Evolutionary conservation across 805 yeast species (phyloP).

Genomic region (Lachancea dasiensis): DNA sequence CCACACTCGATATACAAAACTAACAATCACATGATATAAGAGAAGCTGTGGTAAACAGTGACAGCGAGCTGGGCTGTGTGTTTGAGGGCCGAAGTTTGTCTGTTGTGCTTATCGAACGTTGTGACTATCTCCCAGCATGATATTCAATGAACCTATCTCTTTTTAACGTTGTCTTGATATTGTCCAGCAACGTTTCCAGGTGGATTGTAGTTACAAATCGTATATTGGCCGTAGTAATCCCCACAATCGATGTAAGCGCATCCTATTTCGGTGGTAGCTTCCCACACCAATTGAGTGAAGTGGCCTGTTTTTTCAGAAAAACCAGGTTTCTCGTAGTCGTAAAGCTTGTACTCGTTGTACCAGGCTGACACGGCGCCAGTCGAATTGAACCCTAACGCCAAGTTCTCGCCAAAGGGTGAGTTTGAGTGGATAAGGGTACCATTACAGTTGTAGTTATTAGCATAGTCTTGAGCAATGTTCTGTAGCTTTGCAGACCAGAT

Average conservation of each 20-base stretch:
- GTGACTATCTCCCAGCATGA: too few species aligned
- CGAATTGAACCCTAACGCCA: conserved; percentile 63
- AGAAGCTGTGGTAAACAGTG: too few species aligned
- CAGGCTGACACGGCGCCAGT: conserved; percentile 65
- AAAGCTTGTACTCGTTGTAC: conserved; percentile 58
- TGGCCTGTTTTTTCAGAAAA: conserved; percentile 56
- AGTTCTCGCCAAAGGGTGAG: conserved; percentile 70
- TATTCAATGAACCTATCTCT: not conserved
- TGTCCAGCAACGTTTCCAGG: conserved; percentile 58
- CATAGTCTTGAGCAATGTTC: conserved; percentile 50
- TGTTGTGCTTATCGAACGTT: too few species aligned
- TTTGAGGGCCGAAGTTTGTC: too few species aligned
- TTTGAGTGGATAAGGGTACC: conserved; percentile 57
- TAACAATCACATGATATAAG: too few species aligned
- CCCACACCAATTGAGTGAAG: conserved; percentile 80
- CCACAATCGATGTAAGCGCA: conserved; percentile 64
- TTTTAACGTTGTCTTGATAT: conserved; percentile 33
- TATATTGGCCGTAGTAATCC: conserved; percentile 44
- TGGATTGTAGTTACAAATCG: conserved; percentile 63
- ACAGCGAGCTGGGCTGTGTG: too few species aligned
- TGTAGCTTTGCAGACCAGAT: conserved; percentile 52
- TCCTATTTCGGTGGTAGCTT: conserved; percentile 52
- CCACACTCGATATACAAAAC: too few species aligned
- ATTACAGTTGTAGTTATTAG: conserved; percentile 50
- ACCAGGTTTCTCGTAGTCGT: conserved; percentile 46